Evolutionary conservation across 129 eudicot species (phyloP), one percentile per base, ranked within the genome.

Genomic region (Centaurea solstitialis): DNA sequence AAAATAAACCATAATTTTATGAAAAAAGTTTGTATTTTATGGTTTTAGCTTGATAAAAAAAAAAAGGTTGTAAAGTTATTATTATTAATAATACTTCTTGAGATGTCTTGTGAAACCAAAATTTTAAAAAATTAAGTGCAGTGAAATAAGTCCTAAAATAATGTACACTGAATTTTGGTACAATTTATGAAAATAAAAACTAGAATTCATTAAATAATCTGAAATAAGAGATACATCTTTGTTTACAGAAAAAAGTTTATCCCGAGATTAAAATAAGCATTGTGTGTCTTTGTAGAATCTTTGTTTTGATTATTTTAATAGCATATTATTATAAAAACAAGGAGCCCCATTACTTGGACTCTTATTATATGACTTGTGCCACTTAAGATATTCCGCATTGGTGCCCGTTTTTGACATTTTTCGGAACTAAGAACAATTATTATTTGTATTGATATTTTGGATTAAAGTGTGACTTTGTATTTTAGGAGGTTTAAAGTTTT

Each of bases 271-370:
- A 61, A 17, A n/a, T 17, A 75, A 30, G 37, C 18, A 4, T 30
- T 64, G 71, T 62, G 8, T 40, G 17, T 77, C 24, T 1, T 76
- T 39, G 62, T 64, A 23, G 37, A 37, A 64, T 77, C 22, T 40
- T 66, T 67, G 28, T 17, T 41, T 17, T 37, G 10, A 2, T 68
- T 67, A 26, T 43, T 13, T 40, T 33, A 66, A 81, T 30, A 81
- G 7, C 53, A 73, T 74, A 8, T 43, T 74, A 8, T 43, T 74
- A 65, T 45, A 81, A 74, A 45, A 28, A 81, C 37, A 66, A 30
- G 74, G 24, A 74, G 80, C 57, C 76, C 80, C 85, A 67, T 81
- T 35, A 47, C 68, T 81, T 80, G 83, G 83, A 79, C 83, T 79
- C 37, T 57, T n/a, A n/a, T 20, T 26, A 70, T 33, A 68, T 64